Percentiles rank a stretch among this genome's conserved stretches.
phyloP scores from a whole-genome alignment of 2,329 filamentous ascomycete species.

The Penicillium aurantiogriseum region DNA sequence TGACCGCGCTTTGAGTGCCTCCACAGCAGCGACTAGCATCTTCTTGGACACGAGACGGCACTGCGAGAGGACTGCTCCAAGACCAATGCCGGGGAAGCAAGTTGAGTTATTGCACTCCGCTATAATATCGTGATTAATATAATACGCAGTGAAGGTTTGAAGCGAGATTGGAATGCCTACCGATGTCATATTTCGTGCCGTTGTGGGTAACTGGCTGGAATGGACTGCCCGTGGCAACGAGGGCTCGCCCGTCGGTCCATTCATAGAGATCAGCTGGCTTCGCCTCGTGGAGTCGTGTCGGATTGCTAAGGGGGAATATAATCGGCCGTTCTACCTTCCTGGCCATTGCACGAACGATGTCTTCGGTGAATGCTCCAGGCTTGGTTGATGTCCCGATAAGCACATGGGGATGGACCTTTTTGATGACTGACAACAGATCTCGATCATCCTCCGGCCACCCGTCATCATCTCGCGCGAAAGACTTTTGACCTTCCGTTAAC shows the following conservation, averaged over 20 bases:
- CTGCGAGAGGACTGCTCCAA: conserved; percentile 72
- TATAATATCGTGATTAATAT: conserved; percentile 17
- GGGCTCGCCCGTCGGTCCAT: conserved; percentile 75
- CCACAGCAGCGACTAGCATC: conserved; percentile 78
- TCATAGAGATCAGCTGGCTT: conserved; percentile 70
- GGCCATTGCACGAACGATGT: conserved; percentile 73
- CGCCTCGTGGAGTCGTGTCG: conserved; percentile 79
- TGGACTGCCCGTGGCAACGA: conserved; percentile 81
- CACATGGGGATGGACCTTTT: conserved; percentile 72
- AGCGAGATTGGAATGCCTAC: conserved; percentile 34
- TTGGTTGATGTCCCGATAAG: conserved; percentile 81
- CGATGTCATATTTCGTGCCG: conserved; percentile 55
- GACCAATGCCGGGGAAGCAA: conserved; percentile 80
- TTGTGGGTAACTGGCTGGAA: conserved; percentile 69
- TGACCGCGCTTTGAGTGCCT: conserved; percentile 67
- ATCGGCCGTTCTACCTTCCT: conserved; percentile 70
- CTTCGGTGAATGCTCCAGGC: conserved; percentile 71
- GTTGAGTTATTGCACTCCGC: conserved; percentile 90
- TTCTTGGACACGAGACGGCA: conserved; percentile 66
- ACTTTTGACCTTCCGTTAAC: conserved; percentile 65
- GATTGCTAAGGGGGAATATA: conserved; percentile 79
- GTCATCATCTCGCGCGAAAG: conserved; percentile 62
- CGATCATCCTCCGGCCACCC: conserved; percentile 61
- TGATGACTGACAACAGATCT: conserved; percentile 65
- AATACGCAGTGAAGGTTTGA: not conserved